Evolutionary conservation across 208 protist genomes (phyloP).

Genomic region (Trypanosomatidae sp.): DNA sequence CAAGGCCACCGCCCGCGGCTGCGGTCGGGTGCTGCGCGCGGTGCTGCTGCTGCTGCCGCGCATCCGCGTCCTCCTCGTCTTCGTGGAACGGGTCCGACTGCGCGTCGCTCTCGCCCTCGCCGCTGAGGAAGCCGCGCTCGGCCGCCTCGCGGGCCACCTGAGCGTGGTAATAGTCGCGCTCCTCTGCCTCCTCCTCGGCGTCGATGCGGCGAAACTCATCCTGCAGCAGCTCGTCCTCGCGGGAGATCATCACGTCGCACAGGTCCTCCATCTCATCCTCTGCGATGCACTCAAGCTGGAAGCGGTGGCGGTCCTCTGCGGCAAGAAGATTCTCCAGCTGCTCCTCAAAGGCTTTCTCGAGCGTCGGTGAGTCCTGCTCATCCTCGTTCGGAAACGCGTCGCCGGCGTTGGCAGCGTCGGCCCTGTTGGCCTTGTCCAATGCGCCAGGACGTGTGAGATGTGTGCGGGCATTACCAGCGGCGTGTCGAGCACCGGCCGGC

Average conservation of each 20-base stretch:
- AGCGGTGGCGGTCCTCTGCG: slow-evolving; percentile 26
- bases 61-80: slow-evolving; percentile 25
- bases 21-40: background rate
- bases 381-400: too few relatives aligned
- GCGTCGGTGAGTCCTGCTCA: too few relatives aligned
- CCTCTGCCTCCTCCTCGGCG: slow-evolving; percentile 38
- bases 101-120: slow-evolving; percentile 19
- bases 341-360: too few relatives aligned
- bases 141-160: slow-evolving; percentile 16
- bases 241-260: slow-evolving; percentile 47
- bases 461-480: too few relatives aligned
- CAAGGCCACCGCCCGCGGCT: background rate
- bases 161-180: slow-evolving; percentile 21
- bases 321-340: slow-evolving; percentile 25
- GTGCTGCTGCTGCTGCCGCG: slow-evolving; percentile 2
- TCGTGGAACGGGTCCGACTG: slow-evolving; percentile 27
- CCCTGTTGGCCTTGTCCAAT: too few relatives aligned
- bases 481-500: too few relatives aligned
- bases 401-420: too few relatives aligned
- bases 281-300: slow-evolving; percentile 34
- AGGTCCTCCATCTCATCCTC: slow-evolving; percentile 33
- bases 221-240: slow-evolving; percentile 38
- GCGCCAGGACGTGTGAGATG: too few relatives aligned
- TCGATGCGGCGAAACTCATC: slow-evolving; percentile 40
- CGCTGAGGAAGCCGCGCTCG: slow-evolving; percentile 14